Conservation (phyloP, 2,329 filamentous ascomycete genomes). For the Aspergillus puulaauensis region DNA sequence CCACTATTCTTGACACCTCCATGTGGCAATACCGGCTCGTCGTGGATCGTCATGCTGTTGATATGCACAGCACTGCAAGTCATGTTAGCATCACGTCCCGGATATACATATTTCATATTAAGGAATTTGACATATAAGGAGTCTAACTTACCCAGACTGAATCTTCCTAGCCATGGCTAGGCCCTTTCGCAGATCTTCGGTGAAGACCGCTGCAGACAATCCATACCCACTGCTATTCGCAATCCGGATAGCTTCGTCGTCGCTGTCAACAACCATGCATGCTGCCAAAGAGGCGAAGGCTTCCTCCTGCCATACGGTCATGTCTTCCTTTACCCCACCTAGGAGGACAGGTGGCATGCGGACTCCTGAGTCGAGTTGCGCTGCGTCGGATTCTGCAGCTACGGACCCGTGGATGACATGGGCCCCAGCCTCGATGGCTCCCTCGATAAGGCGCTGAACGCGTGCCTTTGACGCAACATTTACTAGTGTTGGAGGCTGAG, state of each 20-base stretch:
- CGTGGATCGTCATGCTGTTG: conserved; percentile 64
- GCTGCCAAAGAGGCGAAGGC: conserved; percentile 73
- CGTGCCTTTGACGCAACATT: conserved; percentile 46
- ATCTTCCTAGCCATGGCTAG: conserved; percentile 60
- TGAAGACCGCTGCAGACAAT: conserved; percentile 69
- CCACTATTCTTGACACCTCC: conserved; percentile 63
- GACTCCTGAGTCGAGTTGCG: conserved; percentile 21
- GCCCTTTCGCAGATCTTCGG: conserved; percentile 60
- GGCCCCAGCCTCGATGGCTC: conserved; percentile 31
- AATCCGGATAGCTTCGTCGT: conserved; percentile 66
- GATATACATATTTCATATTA: background rate
- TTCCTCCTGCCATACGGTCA: conserved; percentile 73
- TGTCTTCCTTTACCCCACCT: conserved; percentile 62
- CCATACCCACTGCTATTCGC: conserved; percentile 81
- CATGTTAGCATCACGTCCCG: background rate
- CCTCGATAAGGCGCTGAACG: conserved; percentile 32
- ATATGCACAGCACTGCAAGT: conserved; percentile 55
- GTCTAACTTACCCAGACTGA: conserved; percentile 57
- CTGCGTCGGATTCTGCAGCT: background rate
- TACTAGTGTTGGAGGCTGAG: conserved; percentile 42
- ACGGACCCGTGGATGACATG: conserved; percentile 30
- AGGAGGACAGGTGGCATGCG: conserved; percentile 66
- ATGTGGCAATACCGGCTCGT: conserved; percentile 61
- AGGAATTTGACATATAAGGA: conserved; percentile 20
- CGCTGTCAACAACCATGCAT: conserved; percentile 59